A percentile compares a stretch with the other conserved stretches of the same genome.
Conservation (phyloP, 2,329 filamentous ascomycete genomes). For the Pochonia chlamydosporia region DNA sequence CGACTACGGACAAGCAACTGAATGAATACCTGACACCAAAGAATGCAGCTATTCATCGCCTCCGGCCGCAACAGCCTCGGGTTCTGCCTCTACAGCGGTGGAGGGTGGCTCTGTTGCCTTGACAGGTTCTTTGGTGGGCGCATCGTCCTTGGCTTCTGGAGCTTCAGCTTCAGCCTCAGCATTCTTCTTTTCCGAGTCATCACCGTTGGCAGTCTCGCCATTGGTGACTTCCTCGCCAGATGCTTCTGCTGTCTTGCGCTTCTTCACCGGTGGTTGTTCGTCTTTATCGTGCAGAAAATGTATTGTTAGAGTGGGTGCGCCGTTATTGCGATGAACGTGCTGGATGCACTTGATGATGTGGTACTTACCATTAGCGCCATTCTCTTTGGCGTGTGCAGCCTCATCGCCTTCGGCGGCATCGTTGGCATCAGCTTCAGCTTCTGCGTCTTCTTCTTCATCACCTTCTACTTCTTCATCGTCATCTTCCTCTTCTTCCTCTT, state of each 20-base stretch:
- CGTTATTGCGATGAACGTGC: neutral
- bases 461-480: constrained; percentile 31
- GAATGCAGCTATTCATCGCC: constrained; percentile 17
- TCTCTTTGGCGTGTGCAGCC: constrained; percentile 16
- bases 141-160: constrained; percentile 15
- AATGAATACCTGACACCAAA: neutral
- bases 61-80: constrained; percentile 22
- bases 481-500: constrained; percentile 33
- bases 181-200: constrained; percentile 22
- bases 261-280: constrained; percentile 43
- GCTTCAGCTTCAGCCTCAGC: constrained; percentile 26
- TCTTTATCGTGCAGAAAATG: constrained; percentile 16
- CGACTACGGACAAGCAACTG: neutral
- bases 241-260: constrained; percentile 39
- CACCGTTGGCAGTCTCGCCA: constrained; percentile 28
- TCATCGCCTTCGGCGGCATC: constrained; percentile 20
- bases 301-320: neutral
- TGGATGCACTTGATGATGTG: neutral
- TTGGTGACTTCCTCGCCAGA: constrained; percentile 23
- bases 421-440: constrained; percentile 19
- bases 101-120: constrained; percentile 16
- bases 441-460: constrained; percentile 25
- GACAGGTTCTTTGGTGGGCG: constrained; percentile 20
- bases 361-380: constrained; percentile 30
- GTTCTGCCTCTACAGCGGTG: constrained; percentile 18